Evolutionary conservation across 345 rosid species (phyloP), one percentile per base, ranked within the genome.

Genomic region (Ricinus communis): DNA sequence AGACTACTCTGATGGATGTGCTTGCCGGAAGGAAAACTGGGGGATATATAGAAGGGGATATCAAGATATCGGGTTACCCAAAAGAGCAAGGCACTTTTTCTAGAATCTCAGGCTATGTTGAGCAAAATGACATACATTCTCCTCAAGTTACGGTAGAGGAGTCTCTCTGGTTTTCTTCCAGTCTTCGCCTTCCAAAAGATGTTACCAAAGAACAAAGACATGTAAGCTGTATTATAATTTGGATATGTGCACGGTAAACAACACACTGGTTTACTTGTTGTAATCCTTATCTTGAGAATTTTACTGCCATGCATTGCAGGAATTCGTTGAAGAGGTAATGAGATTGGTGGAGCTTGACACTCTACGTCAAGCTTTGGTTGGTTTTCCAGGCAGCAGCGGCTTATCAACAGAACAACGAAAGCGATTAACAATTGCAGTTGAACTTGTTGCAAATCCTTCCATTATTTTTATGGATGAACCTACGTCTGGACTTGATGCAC

Each of bases 401-500:
- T 86, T 93, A 62, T 93, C 98, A 38, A 93, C 98, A 10, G 98
- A 93, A 65, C 98, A 93, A 73, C 84, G 98, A 78, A 93, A 93
- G 77, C 88, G 98, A 41, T 73, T 93, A 68, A 93, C 98, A 41
- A 93, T 93, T 60, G 97, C 97, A 3, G 97, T 93, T 73, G 98
- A 93, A 86, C 90, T 93, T 70, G 98, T 93, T 13, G 98, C 98
- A 40, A 93, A 93, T 75, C 97, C 98, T 18, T 90, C 98, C 18
- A 89, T 93, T 47, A 87, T 93, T 54, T 93, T 91, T 76, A 93
- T 93, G 98, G 98, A 93, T 79, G 98, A 93, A 75, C 98, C 98
- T 46, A 93, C 98, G 22, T 93, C 98, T 72, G 98, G 98, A 67
- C 95, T 93, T 75, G 98, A 91, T 82, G 96, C 98, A 49, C 83